phyloP scores from a whole-genome alignment of 352 stramenopile genomes.

The Phytopythium chamaehyphon region DNA sequence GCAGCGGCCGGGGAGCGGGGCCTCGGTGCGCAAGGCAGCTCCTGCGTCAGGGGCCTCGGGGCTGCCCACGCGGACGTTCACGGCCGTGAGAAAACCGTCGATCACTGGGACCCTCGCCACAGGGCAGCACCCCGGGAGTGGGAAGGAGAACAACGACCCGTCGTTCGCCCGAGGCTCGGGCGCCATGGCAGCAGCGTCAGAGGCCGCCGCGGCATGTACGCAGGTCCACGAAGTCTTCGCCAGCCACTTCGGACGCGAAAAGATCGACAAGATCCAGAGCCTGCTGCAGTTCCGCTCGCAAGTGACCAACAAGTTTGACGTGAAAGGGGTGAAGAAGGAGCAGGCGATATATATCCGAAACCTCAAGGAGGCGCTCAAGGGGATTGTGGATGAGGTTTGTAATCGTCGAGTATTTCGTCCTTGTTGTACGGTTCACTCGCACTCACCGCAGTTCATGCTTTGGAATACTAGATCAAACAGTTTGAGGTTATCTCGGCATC shows the following conservation, averaged over 20 bases:
- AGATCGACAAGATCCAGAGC: slow-evolving; percentile 35
- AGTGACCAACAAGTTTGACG: slow-evolving; percentile 59
- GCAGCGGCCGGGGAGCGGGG: background rate
- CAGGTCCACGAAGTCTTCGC: slow-evolving; percentile 33
- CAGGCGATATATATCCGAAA: slow-evolving; percentile 50
- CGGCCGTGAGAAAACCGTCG: slow-evolving; percentile 1
- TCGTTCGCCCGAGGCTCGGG: background rate
- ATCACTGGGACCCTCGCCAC: background rate
- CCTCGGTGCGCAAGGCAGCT: background rate
- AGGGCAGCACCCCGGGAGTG: background rate
- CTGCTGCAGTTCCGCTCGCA: slow-evolving; percentile 54
- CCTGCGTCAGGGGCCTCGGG: background rate
- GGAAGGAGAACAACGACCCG: slow-evolving; percentile 15
- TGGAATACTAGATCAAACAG: slow-evolving; percentile 24
- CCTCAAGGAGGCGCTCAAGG: slow-evolving; percentile 37
- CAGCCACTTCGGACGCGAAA: slow-evolving; percentile 28
- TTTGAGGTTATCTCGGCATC: slow-evolving; percentile 20
- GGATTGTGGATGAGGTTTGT: slow-evolving; percentile 32
- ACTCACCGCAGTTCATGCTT: slow-evolving; percentile 4
- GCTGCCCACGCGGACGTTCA: background rate
- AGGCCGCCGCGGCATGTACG: background rate
- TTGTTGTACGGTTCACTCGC: no score
- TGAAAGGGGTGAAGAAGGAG: slow-evolving; percentile 55
- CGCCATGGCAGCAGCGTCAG: background rate
- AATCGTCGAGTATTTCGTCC: no score